These are phyloP conservation scores for Licmophora abbreviata DNA, from an alignment of 108 stramenopile genomes.

Conservation along the genomic window DNA sequence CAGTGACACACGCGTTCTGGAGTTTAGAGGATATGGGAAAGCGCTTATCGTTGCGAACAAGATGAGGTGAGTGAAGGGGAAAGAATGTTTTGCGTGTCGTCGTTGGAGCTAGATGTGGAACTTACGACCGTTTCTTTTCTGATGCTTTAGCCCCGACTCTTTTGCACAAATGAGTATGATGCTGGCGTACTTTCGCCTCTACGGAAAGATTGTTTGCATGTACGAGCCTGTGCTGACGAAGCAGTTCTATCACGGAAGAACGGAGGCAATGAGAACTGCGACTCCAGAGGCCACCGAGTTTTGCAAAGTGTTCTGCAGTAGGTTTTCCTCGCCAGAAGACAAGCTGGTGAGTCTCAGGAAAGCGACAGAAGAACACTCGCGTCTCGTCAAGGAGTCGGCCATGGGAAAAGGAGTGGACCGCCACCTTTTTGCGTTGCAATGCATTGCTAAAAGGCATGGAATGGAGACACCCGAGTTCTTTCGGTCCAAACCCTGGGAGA, in stretches of 20 bases:
- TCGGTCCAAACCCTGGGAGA: constrained; percentile 48
- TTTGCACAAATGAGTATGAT: constrained; percentile 79
- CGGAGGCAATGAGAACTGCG: constrained; percentile 76
- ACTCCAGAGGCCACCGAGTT: constrained; percentile 54
- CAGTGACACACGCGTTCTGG: constrained; percentile 60
- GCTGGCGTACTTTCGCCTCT: constrained; percentile 74
- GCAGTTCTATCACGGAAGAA: constrained; percentile 77
- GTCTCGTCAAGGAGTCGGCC: constrained; percentile 56
- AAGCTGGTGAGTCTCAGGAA: constrained; percentile 49
- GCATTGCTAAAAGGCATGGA: constrained; percentile 58
- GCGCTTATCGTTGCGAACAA: constrained; percentile 63
- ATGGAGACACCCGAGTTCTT: constrained; percentile 60
- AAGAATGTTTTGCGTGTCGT: background rate
- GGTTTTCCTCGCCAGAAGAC: constrained; percentile 24
- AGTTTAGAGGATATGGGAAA: constrained; percentile 74
- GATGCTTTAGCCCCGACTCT: constrained; percentile 50
- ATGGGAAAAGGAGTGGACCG: constrained; percentile 70
- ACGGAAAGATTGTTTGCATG: constrained; percentile 65
- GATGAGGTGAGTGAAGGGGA: constrained; percentile 22
- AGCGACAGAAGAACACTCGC: constrained; percentile 53
- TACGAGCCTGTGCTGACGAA: constrained; percentile 84
- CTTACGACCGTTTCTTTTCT: background rate
- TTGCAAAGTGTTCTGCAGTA: constrained; percentile 41
- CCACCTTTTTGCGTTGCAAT: constrained; percentile 76
- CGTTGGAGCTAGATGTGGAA: background rate